A percentile compares a stretch with the other conserved stretches of the same genome.
phyloP scores from a whole-genome alignment of 2,329 filamentous ascomycete species.

The Colletotrichum musicola region DNA sequence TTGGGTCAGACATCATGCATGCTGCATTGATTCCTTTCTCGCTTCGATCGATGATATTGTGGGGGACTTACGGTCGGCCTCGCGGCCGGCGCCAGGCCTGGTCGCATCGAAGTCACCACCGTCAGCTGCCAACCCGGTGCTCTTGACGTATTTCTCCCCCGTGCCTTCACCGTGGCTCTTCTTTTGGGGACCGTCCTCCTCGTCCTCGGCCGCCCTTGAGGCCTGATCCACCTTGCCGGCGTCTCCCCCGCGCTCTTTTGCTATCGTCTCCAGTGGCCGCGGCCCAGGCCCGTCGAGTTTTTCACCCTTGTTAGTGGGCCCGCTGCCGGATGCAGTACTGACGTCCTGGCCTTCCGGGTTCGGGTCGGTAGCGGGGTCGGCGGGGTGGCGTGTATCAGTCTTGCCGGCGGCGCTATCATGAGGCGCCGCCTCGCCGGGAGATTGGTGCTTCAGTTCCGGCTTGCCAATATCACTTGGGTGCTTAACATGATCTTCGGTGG shows the following conservation, averaged over 20 bases:
- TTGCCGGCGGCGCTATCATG: slow-evolving; percentile 47
- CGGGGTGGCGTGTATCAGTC: slow-evolving; percentile 55
- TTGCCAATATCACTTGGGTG: slow-evolving; percentile 41
- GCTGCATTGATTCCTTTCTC: slow-evolving; percentile 21
- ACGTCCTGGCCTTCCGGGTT: slow-evolving; percentile 53
- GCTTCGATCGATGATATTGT: neutral
- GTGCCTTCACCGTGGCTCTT: slow-evolving; percentile 56
- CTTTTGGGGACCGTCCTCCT: slow-evolving; percentile 39
- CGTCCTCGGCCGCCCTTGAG: slow-evolving; percentile 38
- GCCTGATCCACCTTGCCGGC: slow-evolving; percentile 43
- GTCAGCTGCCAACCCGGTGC: slow-evolving; percentile 70
- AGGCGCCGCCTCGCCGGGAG: slow-evolving; percentile 37
- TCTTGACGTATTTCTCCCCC: slow-evolving; percentile 69
- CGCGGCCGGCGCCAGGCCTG: slow-evolving; percentile 72
- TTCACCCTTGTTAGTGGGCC: slow-evolving; percentile 49
- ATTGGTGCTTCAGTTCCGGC: slow-evolving; percentile 39
- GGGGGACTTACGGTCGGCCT: slow-evolving; percentile 71
- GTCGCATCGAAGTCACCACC: slow-evolving; percentile 77
- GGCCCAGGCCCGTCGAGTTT: slow-evolving; percentile 58
- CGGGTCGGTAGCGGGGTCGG: slow-evolving; percentile 50
- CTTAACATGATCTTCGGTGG: neutral
- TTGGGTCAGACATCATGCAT: slow-evolving; percentile 38
- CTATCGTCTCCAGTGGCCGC: slow-evolving; percentile 54
- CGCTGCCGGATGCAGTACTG: slow-evolving; percentile 47
- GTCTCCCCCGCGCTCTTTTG: slow-evolving; percentile 49